Base-by-base conservation (phyloP, 2,329 filamentous ascomycete genomes). In the Colletotrichum eleusines region DNA sequence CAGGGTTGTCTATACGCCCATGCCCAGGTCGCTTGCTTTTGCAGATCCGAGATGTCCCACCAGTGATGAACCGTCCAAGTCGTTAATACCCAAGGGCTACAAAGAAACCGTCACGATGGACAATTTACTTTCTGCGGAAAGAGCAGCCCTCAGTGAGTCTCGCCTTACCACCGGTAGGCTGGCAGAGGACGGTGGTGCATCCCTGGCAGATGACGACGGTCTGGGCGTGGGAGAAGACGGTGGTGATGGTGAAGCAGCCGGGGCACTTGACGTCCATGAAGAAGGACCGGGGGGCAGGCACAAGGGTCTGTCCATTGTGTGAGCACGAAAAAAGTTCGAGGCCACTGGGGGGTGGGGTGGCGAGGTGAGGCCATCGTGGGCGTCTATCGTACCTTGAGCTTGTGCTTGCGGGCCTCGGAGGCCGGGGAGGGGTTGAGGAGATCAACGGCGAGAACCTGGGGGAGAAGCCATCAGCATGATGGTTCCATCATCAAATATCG, bases 261-360 rank as follows among this genome's bases (percentile, higher is more conserved):
- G 96, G 96, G 93, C 96, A 99, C 93, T 99, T 99, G 90, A 99
- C 96, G 85, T 99, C 96, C 96, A 99, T 99, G 94, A 99, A 99
- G 93, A 98, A 99, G 78, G 95, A 98, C 85, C 96, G 94, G 81
- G 96, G 96, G 77, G 90, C 92, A 81, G 96, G 96, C 84, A 99
- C 96, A 81, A 99, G 93, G 78, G 90, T 94, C 94, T 97, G 78
- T 74, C 65, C 54, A 38, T 51, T 35, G 26, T 63, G 69, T 74
- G 71, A 74, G 76, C 54, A 72, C 77, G 6, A 60, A 53, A 60
- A 53, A 51, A 33, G 33, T 44, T 20, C 26, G 33, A 35, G 16
- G 44, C 20, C 20, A 46, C 31, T 16, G 40, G 40, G 51, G 31
- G 40, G 42, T 23, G 31, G 33, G 62, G 55, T 53, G 54, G 54